These are phyloP conservation scores for Drechslera avenae DNA, from an alignment of 2,329 filamentous ascomycete species.

Conservation along the genomic window DNA sequence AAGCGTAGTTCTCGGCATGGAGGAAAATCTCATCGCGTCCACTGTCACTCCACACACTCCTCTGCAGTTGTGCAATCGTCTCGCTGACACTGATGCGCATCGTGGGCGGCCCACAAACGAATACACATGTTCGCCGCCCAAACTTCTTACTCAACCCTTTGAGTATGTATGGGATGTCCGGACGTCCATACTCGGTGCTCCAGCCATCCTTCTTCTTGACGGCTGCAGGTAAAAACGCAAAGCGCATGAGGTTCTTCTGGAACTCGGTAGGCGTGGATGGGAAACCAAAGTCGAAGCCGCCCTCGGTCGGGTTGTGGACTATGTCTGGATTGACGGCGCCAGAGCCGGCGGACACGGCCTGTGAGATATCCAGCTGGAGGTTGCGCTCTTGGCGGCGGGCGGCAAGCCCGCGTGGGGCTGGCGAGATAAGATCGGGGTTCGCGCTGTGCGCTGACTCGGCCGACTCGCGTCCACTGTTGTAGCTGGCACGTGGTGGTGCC, in stretches of 20 bases:
- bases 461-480: constrained; percentile 23
- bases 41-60: constrained; percentile 78
- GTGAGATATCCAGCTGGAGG: constrained; percentile 51
- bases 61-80: constrained; percentile 81
- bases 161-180: constrained; percentile 85
- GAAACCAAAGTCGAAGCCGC: constrained; percentile 66
- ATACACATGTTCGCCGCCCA: constrained; percentile 82
- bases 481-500: constrained; percentile 29
- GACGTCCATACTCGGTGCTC: constrained; percentile 90
- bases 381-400: constrained; percentile 51
- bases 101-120: constrained; percentile 85
- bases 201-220: constrained; percentile 70
- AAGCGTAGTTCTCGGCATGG: constrained; percentile 93
- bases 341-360: constrained; percentile 41
- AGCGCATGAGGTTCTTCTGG: constrained; percentile 88
- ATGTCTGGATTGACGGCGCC: constrained; percentile 54
- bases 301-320: constrained; percentile 25
- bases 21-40: constrained; percentile 87
- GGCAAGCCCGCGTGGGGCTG: constrained; percentile 38
- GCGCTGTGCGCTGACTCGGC: constrained; percentile 29
- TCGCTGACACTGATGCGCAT: constrained; percentile 90
- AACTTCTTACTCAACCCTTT: constrained; percentile 82
- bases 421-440: constrained; percentile 35
- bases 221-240: constrained; percentile 72
- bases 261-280: constrained; percentile 83